Conservation (phyloP, 306 rosid species). For the Vachellia pachyceras region DNA sequence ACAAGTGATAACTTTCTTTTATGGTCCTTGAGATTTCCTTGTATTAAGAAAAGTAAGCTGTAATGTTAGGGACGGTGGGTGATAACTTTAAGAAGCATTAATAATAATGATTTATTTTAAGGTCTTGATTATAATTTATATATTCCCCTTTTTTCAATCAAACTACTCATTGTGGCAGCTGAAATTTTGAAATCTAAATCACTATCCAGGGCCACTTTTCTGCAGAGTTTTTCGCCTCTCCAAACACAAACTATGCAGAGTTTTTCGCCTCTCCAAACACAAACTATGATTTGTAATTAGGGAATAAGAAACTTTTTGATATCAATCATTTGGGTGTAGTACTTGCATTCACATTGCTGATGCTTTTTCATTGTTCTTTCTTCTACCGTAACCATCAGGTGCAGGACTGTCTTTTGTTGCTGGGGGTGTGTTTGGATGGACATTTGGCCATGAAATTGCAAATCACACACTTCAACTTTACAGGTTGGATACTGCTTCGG, state of each 20-base stretch:
- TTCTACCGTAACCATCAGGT: conserved; percentile 51
- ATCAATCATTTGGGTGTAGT: neutral
- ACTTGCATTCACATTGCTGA: conserved; percentile 28
- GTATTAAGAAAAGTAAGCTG: neutral
- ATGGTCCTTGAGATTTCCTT: neutral
- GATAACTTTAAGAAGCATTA: neutral
- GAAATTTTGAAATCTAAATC: neutral
- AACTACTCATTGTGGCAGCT: neutral
- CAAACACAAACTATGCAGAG: neutral
- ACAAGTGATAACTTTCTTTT: neutral
- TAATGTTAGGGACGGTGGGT: neutral
- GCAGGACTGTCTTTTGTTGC: conserved; percentile 74
- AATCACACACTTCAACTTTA: conserved; percentile 82
- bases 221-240: neutral
- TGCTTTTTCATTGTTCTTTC: neutral
- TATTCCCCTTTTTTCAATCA: neutral
- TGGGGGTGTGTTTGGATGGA: conserved; percentile 74
- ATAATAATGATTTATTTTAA: neutral
- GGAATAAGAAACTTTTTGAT: conserved; percentile 4
- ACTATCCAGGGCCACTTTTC: neutral
- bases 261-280: too few species aligned
- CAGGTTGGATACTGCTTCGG: conserved; percentile 76
- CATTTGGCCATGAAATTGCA: conserved; percentile 77
- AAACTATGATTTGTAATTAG: neutral
- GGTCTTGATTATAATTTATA: neutral